phyloP scores from a whole-genome alignment of 345 rosid species.

The Balakata baccata region DNA sequence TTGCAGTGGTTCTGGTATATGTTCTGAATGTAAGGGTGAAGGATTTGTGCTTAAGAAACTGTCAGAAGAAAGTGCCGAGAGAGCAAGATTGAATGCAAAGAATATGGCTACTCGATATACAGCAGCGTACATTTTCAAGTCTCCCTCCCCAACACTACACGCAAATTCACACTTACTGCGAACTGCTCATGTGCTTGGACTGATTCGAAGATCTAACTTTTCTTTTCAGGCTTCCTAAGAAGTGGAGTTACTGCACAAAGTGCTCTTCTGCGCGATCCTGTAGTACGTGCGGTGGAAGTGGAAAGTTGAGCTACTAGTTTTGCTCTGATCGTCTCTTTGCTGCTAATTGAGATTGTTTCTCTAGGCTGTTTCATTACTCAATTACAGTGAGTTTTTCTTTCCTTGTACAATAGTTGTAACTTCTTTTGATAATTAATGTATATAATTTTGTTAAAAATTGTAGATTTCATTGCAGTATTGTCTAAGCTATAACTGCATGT shows the following conservation, averaged over 20 bases:
- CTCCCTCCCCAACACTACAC: background rate
- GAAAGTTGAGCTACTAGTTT: constrained; percentile 53
- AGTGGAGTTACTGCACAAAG: constrained; percentile 95
- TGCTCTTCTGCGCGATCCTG: constrained; percentile 85
- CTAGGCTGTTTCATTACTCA: too few relatives aligned
- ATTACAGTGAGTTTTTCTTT: too few relatives aligned
- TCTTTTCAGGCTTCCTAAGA: constrained; percentile 80
- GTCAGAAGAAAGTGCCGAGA: constrained; percentile 67
- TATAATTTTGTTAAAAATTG: too few relatives aligned
- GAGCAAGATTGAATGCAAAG: constrained; percentile 67
- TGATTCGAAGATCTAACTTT: constrained; percentile 9
- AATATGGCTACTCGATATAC: constrained; percentile 92
- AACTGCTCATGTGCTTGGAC: background rate
- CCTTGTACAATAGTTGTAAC: too few relatives aligned
- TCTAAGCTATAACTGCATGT: too few relatives aligned
- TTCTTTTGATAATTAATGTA: too few relatives aligned
- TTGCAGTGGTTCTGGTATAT: constrained; percentile 81
- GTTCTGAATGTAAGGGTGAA: constrained; percentile 88
- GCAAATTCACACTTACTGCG: background rate
- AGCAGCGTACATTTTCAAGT: constrained; percentile 62
- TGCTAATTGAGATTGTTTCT: too few relatives aligned
- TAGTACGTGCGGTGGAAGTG: constrained; percentile 63
- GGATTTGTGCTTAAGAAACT: constrained; percentile 78
- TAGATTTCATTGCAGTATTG: too few relatives aligned
- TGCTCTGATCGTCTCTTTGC: too few relatives aligned